Percentiles rank a stretch among this genome's conserved stretches.
Conservation (phyloP, 2,329 filamentous ascomycete genomes). For the Monilinia fructigena region DNA sequence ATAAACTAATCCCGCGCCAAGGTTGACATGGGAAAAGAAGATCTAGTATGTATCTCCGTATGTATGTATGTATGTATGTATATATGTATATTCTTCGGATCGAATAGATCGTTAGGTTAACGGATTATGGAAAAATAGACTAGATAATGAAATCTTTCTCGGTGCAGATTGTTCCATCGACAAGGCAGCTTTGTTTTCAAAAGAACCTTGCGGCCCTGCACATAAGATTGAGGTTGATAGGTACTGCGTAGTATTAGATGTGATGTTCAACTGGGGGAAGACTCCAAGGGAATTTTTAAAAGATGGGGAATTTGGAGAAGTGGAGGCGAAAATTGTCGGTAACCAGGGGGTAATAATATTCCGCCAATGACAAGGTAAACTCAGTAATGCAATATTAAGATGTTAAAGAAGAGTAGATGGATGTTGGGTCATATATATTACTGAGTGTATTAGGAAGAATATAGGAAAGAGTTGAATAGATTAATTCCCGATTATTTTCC, state of each 20-base stretch:
- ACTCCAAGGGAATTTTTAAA: constrained; percentile 14
- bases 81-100: neutral
- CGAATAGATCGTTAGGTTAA: neutral
- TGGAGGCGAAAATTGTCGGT: constrained; percentile 19
- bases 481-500: neutral
- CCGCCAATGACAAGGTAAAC: constrained; percentile 18
- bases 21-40: constrained; percentile 2
- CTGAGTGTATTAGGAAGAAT: neutral
- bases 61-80: too few relatives aligned
- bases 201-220: constrained; percentile 18
- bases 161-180: constrained; percentile 26
- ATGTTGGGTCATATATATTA: too few relatives aligned
- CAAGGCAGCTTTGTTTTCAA: constrained; percentile 1
- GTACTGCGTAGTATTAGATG: neutral
- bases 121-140: constrained; percentile 19
- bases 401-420: neutral
- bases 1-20: neutral
- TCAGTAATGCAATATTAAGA: too few relatives aligned
- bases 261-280: constrained; percentile 11
- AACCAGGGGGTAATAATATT: constrained; percentile 22
- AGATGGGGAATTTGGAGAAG: constrained; percentile 25
- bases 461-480: neutral
- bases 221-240: constrained; percentile 15
- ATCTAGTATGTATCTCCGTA: neutral
- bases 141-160: constrained; percentile 9